Base-by-base conservation (phyloP, 2,329 filamentous ascomycete species). In the Cordyceps javanica region DNA sequence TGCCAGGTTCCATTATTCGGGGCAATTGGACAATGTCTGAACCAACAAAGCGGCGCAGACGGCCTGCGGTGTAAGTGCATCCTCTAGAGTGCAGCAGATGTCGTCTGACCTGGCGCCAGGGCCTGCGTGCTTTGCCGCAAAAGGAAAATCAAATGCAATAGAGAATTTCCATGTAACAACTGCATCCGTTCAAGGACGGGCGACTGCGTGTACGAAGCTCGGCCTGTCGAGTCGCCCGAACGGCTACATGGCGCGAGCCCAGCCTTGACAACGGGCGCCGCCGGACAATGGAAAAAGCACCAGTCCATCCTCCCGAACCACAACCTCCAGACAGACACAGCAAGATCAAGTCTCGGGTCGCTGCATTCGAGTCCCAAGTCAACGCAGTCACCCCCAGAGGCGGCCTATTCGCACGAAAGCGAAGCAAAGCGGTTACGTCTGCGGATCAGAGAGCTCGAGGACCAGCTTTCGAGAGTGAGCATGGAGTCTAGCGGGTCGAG, bases 101-200 rank as follows among this genome's bases (percentile, higher is more conserved):
- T 19, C 55, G 25, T 16, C 53, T 48, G 25, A 48, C 25, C 2
- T 8, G 5, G 16, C 14, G 4, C 6, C 36, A 74, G 75, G 6
- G 72, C 75, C 1, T 77, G 75, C 58, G 65, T 69, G 9, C 66
- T 73, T 6, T 77, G 75, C 58, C 67, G 75, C 10, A 68, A 66
- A n/a, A 73, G 75, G 51, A 78, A 78, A 60, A 70, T 77, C 16
- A 67, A 70, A n/a, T 78, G 75, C 56, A 70, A 77, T 56, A 68
- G 72, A 32, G 67, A 71, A 25, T 62, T 61, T 3, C 75, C 75
- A 0, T 78, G 75, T 59, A 68, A 65, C 58, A 76, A 76, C 58
- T 77, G 75, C 52, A 57, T 71, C 4, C 68, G 69, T 8, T 72
- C 74, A n/a, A 70, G 66, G 55, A 70, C 60, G 5, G 65, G 63